Base-by-base conservation (phyloP, 768 basidiomycete species). In the Butyriboletus loyo region DNA sequence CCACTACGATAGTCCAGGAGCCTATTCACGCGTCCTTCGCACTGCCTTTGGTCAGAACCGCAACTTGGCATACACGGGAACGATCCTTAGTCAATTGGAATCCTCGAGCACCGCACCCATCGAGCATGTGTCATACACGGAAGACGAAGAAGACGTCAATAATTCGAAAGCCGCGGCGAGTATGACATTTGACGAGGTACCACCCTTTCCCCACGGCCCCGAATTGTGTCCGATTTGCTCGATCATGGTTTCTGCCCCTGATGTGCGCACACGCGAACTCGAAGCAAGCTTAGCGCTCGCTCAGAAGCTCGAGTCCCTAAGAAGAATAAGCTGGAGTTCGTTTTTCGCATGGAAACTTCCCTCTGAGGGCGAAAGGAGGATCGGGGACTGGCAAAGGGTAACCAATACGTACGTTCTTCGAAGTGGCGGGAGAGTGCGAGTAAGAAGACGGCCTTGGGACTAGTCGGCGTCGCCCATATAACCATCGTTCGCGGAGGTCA, bases 311-410 rank as follows among this genome's bases (percentile, higher is more conserved):
- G 75, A 74, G 45, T 66, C 73, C 3, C 50, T 85, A 14, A 60
- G 68, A 47, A 73, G 66, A 1, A 66, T 85, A 27, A 68, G 74
- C 17, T 86, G 83, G 81, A 80, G 77, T 49, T 77, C 83, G 0
- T 78, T 77, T 55, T 78, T 80, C 55, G 45, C 63, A 22, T 53
- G 52, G 37, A 50, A 54, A 57, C 58, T 46, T 7, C 37, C 52
- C 28, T 45, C 36, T 46, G 63, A 49, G 32, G 62, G 52, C 30
- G 56, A 56, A 42, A 49, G 46, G 45, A 61, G 38, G 52, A 50
- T 50, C 35, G 61, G 59, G 6, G 59, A 65, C 54, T 56, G 62
- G 62, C 31, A 54, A 46, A 58, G 61, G 50, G 65, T 58, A 59
- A 77, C 77, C 25, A 75, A 66, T 34, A 63, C 73, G 4, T 76